Percentiles rank a stretch among this genome's conserved stretches.
phyloP scores from a whole-genome alignment of 768 basidiomycete species.

The Cystoderma amianthinum region DNA sequence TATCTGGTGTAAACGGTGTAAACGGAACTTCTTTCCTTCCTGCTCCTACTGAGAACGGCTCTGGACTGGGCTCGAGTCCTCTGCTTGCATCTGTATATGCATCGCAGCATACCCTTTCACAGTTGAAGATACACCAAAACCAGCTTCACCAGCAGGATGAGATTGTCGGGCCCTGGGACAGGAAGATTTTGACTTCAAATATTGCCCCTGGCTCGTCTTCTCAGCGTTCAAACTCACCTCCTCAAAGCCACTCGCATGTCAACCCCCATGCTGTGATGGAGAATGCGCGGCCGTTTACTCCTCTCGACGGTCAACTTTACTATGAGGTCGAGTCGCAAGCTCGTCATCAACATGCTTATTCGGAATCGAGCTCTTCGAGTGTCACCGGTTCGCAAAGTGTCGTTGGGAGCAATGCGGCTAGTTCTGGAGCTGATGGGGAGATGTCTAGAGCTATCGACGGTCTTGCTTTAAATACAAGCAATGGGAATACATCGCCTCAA shows the following conservation, averaged over 20 bases:
- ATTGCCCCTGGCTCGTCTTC: conserved; percentile 13
- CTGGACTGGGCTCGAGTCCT: conserved; percentile 14
- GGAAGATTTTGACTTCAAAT: conserved; percentile 11
- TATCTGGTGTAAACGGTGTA: conserved; percentile 17
- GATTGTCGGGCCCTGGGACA: conserved; percentile 39
- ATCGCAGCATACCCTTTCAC: conserved; percentile 5
- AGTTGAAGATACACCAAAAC: conserved; percentile 1
- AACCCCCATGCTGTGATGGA: conserved; percentile 1
- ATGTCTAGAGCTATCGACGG: conserved; percentile 34
- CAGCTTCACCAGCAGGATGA: conserved; percentile 18
- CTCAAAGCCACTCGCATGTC: background rate
- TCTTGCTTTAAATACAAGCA: conserved; percentile 45
- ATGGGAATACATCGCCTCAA: conserved; percentile 62
- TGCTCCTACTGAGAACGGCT: conserved; percentile 9
- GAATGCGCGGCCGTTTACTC: background rate
- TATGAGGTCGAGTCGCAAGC: conserved; percentile 7
- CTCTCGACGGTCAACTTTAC: conserved; percentile 6
- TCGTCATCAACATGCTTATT: conserved; percentile 10
- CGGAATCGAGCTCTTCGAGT: conserved; percentile 25
- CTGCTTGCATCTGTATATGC: conserved; percentile 10
- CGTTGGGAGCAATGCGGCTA: conserved; percentile 10
- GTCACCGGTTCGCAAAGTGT: conserved; percentile 15
- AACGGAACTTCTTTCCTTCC: conserved; percentile 10
- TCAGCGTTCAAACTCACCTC: conserved; percentile 29
- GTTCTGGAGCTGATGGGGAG: conserved; percentile 18